These are phyloP conservation scores for Asterophora parasitica DNA, from an alignment of 768 basidiomycete species.

Conservation along the genomic window DNA sequence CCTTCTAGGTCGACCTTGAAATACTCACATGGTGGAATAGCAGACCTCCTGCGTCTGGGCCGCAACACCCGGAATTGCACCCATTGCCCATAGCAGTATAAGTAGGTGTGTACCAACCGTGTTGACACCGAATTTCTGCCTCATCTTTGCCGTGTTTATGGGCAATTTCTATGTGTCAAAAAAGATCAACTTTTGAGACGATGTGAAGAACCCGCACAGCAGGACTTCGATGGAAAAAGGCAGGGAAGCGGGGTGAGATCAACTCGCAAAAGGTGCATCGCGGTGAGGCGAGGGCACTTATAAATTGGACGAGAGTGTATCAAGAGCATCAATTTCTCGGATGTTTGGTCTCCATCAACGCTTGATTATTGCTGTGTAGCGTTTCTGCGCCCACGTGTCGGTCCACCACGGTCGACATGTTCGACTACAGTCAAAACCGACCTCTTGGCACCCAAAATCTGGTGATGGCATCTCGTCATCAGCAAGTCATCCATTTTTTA, in stretches of 20 bases:
- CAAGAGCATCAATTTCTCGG: neutral
- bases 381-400: too few relatives aligned
- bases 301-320: neutral
- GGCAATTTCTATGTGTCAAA: conserved; percentile 6
- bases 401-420: too few relatives aligned
- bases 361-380: neutral
- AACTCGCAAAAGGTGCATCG: conserved; percentile 16
- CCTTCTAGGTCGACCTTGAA: neutral
- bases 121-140: neutral
- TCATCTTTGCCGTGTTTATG: conserved; percentile 7
- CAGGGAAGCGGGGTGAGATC: conserved; percentile 18
- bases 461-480: too few relatives aligned
- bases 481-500: too few relatives aligned
- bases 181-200: conserved; percentile 14
- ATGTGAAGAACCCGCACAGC: conserved; percentile 21
- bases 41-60: conserved; percentile 20
- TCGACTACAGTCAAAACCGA: too few relatives aligned
- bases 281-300: neutral
- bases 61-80: conserved; percentile 16
- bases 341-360: neutral
- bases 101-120: neutral
- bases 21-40: conserved; percentile 16
- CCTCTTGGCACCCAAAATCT: too few relatives aligned
- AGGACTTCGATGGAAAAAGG: conserved; percentile 15
- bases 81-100: conserved; percentile 11